Base-by-base conservation (phyloP, 352 stramenopile genomes). In the Phytophthora pseudosyringae region DNA sequence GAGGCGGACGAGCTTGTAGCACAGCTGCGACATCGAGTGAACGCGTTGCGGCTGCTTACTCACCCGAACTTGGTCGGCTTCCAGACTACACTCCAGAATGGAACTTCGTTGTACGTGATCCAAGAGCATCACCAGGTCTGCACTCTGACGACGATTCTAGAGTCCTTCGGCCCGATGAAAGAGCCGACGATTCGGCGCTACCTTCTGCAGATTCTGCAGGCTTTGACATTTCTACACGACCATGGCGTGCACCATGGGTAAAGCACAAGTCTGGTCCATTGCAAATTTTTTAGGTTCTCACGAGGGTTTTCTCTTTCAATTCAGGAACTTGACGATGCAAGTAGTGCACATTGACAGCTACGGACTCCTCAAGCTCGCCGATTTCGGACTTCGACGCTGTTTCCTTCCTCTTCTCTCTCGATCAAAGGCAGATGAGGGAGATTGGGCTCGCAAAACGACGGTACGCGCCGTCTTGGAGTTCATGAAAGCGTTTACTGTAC, bases 81-180 rank as follows among this genome's bases (percentile, higher is more conserved):
- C 47, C 40, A 68, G 10, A 64, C 73, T 2, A 80, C 79, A 5
- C n/a, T 86, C 3, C 64, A 81, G 35, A 53, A 55, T 18, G 47
- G 68, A 16, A 52, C 36, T 12, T 73, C 73, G 9, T 44, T 89
- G 11, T 81, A 70, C 35, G 28, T 91, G 15, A 52, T 88, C 0
- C 56, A 87, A 36, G 59, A 74, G 4, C 36, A 58, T 1, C 59
- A 71, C 16, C 70, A 82, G 36, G 78, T 69, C 44, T 91, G 82
- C 46, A 73, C 73, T n/a, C 47, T 90, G 3, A 55, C 64, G 15
- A 89, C 82, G 21, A 87, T 91, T 29, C 64, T 93, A 2, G 71
- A 77, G 48, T 86, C 80, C 8, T 93, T 93, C 61, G 84, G 84
- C 1, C 55, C 73, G 0, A 93, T 93, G 84, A 90, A 88, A 25